These are phyloP conservation scores for Amauroascus niger DNA, from an alignment of 2,329 filamentous ascomycete species.

Conservation along the genomic window DNA sequence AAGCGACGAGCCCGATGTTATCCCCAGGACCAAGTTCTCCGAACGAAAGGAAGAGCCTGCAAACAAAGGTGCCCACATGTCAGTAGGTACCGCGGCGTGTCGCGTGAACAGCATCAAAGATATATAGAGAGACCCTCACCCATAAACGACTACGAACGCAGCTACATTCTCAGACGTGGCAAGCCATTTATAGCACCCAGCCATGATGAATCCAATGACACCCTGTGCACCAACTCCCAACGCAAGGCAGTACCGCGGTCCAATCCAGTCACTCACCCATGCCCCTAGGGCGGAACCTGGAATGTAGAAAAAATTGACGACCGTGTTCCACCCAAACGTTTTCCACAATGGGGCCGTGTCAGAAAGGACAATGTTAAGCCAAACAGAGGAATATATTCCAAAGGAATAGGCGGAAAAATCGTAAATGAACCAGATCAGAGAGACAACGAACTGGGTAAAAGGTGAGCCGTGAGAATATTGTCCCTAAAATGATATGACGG, in stretches of 20 bases:
- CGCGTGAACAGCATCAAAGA: no score
- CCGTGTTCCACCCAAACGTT: conserved; percentile 76
- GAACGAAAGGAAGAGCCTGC: conserved; percentile 59
- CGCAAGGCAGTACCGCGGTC: conserved; percentile 64
- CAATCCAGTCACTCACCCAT: conserved; percentile 66
- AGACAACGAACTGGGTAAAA: conserved; percentile 45
- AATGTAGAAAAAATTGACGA: conserved; percentile 82
- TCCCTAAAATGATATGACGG: background rate
- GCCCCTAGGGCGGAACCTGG: conserved; percentile 72
- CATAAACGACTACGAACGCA: conserved; percentile 70
- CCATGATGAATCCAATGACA: conserved; percentile 79
- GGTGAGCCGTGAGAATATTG: conserved; percentile 5
- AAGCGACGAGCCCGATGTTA: conserved; percentile 79
- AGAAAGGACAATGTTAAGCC: conserved; percentile 51
- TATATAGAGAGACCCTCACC: conserved; percentile 30
- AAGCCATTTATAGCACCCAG: conserved; percentile 64
- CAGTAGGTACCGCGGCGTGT: no score
- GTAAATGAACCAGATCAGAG: conserved; percentile 76
- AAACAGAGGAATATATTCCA: conserved; percentile 67
- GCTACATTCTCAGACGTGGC: conserved; percentile 57
- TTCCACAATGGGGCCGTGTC: conserved; percentile 56
- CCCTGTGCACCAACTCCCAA: conserved; percentile 63
- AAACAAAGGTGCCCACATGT: background rate
- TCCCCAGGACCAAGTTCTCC: conserved; percentile 80
- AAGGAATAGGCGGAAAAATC: conserved; percentile 81